phyloP scores from a whole-genome alignment of 2,329 filamentous ascomycete species.

The Ceratocystis eucalypticola region DNA sequence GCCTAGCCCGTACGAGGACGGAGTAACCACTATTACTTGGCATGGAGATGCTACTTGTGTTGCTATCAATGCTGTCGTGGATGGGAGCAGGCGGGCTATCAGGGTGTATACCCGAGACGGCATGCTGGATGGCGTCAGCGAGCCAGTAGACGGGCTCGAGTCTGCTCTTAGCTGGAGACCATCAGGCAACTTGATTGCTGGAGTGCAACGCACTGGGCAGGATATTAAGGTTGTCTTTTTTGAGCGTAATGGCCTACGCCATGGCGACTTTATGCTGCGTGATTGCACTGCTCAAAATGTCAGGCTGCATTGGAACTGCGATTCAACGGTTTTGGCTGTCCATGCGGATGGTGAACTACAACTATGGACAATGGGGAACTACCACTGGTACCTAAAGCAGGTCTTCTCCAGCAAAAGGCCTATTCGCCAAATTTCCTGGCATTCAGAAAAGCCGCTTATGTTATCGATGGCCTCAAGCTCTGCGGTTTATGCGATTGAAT shows the following conservation, averaged over 20 bases:
- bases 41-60: conserved; percentile 86
- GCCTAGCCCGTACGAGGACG: conserved; percentile 61
- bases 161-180: conserved; percentile 81
- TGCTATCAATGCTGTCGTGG: conserved; percentile 68
- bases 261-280: conserved; percentile 80
- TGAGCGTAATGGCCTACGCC: conserved; percentile 91
- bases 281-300: conserved; percentile 42
- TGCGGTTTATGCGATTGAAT: conserved; percentile 34
- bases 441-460: conserved; percentile 68
- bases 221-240: conserved; percentile 78
- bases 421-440: conserved; percentile 48
- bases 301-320: conserved; percentile 70
- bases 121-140: conserved; percentile 79
- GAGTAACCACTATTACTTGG: conserved; percentile 67
- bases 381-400: conserved; percentile 96
- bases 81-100: conserved; percentile 58
- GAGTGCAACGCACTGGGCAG: conserved; percentile 57
- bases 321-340: conserved; percentile 85
- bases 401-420: conserved; percentile 45
- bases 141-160: conserved; percentile 88
- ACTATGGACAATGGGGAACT: conserved; percentile 93
- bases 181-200: conserved; percentile 78
- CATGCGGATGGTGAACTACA: conserved; percentile 62
- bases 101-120: conserved; percentile 86
- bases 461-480: conserved; percentile 40